These are phyloP conservation scores for Bathelium albidoporum DNA, from an alignment of 495 filamentous ascomycete species.

Conservation along the genomic window DNA sequence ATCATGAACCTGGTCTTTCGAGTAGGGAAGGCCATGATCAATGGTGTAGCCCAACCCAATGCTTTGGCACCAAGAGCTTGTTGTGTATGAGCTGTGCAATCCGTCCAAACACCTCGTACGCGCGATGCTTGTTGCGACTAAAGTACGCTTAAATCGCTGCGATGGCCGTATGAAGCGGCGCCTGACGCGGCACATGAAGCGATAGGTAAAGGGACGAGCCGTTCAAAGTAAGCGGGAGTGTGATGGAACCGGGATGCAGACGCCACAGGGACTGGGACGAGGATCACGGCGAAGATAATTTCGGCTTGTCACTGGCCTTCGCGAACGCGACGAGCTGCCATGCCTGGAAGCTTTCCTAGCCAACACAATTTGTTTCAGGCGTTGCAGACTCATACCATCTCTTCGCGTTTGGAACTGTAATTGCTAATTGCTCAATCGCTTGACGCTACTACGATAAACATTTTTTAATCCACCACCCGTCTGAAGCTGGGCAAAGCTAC, in stretches of 20 bases:
- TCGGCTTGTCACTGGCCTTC: neutral
- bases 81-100: too few species aligned
- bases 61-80: too few species aligned
- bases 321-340: neutral
- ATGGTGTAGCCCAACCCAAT: neutral
- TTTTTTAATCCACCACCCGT: neutral
- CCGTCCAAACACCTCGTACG: too few species aligned
- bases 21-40: neutral
- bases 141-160: too few species aligned
- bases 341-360: neutral
- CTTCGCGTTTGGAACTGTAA: neutral
- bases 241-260: neutral
- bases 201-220: neutral
- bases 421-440: neutral
- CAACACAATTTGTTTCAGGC: neutral
- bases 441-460: neutral
- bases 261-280: neutral
- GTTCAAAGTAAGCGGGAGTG: neutral
- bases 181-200: too few species aligned
- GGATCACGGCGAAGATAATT: neutral
- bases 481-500: neutral
- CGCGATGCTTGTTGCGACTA: too few species aligned
- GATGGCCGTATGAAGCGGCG: too few species aligned
- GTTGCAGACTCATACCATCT: neutral
- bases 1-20: conserved; percentile 24